Evolutionary conservation across 495 filamentous ascomycete genomes (phyloP), one percentile per base, ranked within the genome.

Genomic region (Penicillium roqueforti): DNA sequence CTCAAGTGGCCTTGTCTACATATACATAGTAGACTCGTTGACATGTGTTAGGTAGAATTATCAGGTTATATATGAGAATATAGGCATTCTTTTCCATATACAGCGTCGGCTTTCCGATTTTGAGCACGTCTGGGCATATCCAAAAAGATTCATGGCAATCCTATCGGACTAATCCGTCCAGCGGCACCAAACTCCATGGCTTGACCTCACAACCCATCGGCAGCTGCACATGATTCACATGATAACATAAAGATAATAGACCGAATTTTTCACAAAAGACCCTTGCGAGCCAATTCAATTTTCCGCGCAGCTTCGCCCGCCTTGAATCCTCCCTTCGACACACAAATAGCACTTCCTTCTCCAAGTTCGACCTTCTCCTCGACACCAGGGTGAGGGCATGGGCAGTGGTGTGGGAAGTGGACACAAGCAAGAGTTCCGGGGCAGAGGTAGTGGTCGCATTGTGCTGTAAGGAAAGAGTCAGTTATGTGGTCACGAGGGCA

Each of bases 371-470:
- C 81, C 62, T 97, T 97, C 62, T 97, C 90, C 66, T 95, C 88
- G 41, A 88, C 78, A 14, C 75, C 72, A 6, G 89, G 86, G 74
- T 87, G 91, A 3, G 89, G 76, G 69, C 91, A 97, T 6, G 91
- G 91, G 67, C 91, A 97, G 71, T 97, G 91, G 69, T 95, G 91
- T 7, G 91, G 91, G 77, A 95, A 89, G 65, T 88, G 84, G 2
- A 97, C 91, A 75, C 91, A 97, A 6, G 89, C 86, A 22, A 96
- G 81, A 4, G 90, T 96, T 47, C 83, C 86, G 1, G 91, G 91
- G 64, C 91, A 96, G n/a, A 96, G 83, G 66, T 95, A 97, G 61
- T 91, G 88, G 54, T 86, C 80, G 75, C 91, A 97, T 65, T 81
- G 83, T 8, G 87, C 83, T 87, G 54, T 36, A 23, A 32, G 11